These are phyloP conservation scores for Papiliotrema terrestris DNA, from an alignment of 1,284 basidiomycete genomes.

Conservation along the genomic window DNA sequence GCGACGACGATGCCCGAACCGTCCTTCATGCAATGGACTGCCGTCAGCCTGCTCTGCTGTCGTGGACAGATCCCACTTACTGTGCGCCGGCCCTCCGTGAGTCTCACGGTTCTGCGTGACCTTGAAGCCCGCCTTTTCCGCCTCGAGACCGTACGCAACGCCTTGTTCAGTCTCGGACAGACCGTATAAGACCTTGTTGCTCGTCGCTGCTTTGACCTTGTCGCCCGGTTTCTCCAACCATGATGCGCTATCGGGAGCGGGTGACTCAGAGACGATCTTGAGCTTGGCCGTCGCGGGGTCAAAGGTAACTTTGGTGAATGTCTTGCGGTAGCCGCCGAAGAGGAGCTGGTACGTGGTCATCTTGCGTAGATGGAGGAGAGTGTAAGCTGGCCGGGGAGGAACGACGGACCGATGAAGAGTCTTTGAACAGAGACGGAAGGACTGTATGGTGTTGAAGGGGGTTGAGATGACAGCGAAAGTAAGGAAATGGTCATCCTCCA, in stretches of 20 bases:
- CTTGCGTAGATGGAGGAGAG: not conserved
- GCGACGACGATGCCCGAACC: conserved; percentile 39
- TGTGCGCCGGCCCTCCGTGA: conserved; percentile 35
- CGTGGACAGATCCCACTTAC: conserved; percentile 13
- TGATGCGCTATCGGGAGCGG: conserved; percentile 29
- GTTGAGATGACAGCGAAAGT: too few species aligned
- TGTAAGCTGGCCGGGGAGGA: too few species aligned
- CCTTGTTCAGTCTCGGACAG: conserved; percentile 37
- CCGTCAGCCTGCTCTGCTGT: not conserved
- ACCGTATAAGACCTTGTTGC: conserved; percentile 26
- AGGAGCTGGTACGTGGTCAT: conserved; percentile 30
- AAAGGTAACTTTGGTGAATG: conserved; percentile 32
- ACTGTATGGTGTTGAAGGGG: too few species aligned
- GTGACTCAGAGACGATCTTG: conserved; percentile 25
- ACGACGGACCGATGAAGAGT: too few species aligned
- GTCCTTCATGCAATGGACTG: conserved; percentile 41
- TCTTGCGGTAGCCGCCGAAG: conserved; percentile 35
- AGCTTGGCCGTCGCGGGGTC: conserved; percentile 27
- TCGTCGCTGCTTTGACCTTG: not conserved
- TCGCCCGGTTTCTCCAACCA: conserved; percentile 35
- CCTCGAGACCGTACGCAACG: conserved; percentile 23
- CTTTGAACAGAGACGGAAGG: too few species aligned
- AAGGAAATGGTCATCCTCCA: too few species aligned
- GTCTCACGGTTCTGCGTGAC: conserved; percentile 31
- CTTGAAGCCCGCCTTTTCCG: conserved; percentile 23